Percentiles rank a stretch among this genome's conserved stretches.
Conservation (phyloP, 352 stramenopile species). For the Phytophthora vignae region DNA sequence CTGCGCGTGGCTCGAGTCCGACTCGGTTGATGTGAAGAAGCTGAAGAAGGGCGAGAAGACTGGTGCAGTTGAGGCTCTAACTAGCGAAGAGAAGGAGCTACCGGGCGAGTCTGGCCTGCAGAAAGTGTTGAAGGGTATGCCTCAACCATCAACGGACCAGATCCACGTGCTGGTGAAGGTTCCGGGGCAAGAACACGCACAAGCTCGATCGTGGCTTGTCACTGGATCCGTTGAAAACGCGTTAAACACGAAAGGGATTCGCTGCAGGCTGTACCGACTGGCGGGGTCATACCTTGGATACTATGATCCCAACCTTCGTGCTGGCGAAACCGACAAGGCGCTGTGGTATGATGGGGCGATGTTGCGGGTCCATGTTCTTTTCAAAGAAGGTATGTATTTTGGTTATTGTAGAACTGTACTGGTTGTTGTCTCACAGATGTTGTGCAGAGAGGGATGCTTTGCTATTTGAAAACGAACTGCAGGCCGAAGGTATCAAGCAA, state of each 20-base stretch:
- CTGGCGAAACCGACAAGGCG: constrained; percentile 9
- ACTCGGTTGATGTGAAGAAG: too few relatives aligned
- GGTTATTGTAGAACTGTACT: neutral
- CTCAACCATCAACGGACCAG: too few relatives aligned
- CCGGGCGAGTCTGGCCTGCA: too few relatives aligned
- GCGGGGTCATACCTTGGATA: constrained; percentile 19
- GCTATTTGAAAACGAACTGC: constrained; percentile 2
- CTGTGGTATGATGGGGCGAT: constrained; percentile 18
- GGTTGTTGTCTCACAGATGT: constrained; percentile 2
- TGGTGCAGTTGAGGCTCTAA: too few relatives aligned
- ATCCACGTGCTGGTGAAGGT: too few relatives aligned
- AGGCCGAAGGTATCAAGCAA: neutral
- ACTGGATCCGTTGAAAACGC: constrained; percentile 23
- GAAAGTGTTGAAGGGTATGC: too few relatives aligned
- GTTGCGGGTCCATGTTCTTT: constrained; percentile 8
- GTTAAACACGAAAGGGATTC: constrained; percentile 21
- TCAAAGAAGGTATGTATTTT: constrained; percentile 7
- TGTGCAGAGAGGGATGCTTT: constrained; percentile 10
- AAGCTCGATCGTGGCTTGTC: constrained; percentile 14
- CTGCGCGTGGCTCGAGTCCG: too few relatives aligned
- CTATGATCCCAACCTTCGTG: constrained; percentile 17
- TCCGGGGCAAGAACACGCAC: neutral
- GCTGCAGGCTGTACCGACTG: constrained; percentile 17
- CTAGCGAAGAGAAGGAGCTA: too few relatives aligned
- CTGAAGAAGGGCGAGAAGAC: too few relatives aligned